Evolutionary conservation across 83 land plant species (phyloP), one percentile per base, ranked within the genome.

Genomic region (Diphasiastrum complanatum): DNA sequence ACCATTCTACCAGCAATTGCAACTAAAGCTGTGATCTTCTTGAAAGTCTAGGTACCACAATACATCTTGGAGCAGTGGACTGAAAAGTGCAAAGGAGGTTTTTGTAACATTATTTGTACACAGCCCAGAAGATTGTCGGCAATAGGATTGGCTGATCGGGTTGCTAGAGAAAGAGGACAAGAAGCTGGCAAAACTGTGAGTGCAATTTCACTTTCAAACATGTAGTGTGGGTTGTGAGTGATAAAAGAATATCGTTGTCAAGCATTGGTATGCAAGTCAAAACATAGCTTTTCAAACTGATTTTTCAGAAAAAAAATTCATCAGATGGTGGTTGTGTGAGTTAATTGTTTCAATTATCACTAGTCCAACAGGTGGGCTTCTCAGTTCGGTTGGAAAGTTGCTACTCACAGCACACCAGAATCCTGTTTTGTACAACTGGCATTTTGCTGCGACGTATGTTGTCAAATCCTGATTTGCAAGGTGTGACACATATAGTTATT

Each of bases 11-110:
- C n/a, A n/a, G n/a, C n/a, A n/a, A n/a, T n/a, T n/a, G n/a, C n/a
- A n/a, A n/a, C n/a, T n/a, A n/a, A n/a, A n/a, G n/a, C n/a, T n/a
- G n/a, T n/a, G n/a, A n/a, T n/a, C n/a, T n/a, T n/a, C n/a, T n/a
- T n/a, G n/a, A n/a, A n/a, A n/a, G n/a, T n/a, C n/a, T n/a, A 68
- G 71, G 65, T 68, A n/a, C 71, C 71, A 41, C 71, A 68, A 45
- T 68, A 68, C 32, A 45, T 68, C 1, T 33, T 68, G 37, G 71
- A 68, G 43, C 40, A 59, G 14, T 47, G 31, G 24, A 68, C 60
- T 35, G 71, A 68, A 37, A 60, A 14, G 32, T 37, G 40, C 8
- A 66, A 45, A 26, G 65, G 65, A 8, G 65, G 30, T 31, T 23
- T 29, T 12, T 68, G 71, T 38, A 60, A 60, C 19, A 60, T 68